These are phyloP conservation scores for Ploettnerulaceae sp. DNA, from an alignment of 2,329 filamentous ascomycete species.

Conservation along the genomic window DNA sequence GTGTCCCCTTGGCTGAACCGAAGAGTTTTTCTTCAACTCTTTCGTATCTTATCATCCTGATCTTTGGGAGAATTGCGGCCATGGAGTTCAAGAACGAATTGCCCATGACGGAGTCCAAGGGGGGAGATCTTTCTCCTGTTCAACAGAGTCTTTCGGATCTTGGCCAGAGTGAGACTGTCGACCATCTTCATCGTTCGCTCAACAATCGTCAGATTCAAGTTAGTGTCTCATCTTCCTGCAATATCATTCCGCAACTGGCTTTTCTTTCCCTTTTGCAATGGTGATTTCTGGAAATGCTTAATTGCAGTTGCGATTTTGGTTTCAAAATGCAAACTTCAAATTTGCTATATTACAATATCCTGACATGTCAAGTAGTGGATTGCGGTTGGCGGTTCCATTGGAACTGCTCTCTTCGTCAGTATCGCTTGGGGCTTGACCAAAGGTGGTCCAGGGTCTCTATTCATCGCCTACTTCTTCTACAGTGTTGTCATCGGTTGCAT, in stretches of 20 bases:
- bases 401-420: slow-evolving; percentile 8
- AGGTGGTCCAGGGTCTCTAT: slow-evolving; percentile 2
- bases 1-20: no score
- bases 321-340: neutral
- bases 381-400: slow-evolving; percentile 3
- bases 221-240: neutral
- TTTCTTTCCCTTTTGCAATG: neutral
- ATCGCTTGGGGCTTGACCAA: slow-evolving; percentile 7
- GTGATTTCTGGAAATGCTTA: neutral
- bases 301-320: neutral
- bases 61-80: no score
- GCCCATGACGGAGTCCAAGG: neutral
- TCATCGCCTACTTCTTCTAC: slow-evolving; percentile 6
- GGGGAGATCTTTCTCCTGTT: neutral
- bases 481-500: slow-evolving; percentile 4
- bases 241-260: no score
- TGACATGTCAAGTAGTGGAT: neutral
- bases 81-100: slow-evolving; percentile 1
- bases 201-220: slow-evolving; percentile 5
- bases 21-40: no score
- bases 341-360: neutral
- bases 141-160: neutral
- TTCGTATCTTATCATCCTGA: no score
- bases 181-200: slow-evolving; percentile 1
- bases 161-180: neutral